Conservation (phyloP, 768 basidiomycete species). For the Zangia roseola region DNA sequence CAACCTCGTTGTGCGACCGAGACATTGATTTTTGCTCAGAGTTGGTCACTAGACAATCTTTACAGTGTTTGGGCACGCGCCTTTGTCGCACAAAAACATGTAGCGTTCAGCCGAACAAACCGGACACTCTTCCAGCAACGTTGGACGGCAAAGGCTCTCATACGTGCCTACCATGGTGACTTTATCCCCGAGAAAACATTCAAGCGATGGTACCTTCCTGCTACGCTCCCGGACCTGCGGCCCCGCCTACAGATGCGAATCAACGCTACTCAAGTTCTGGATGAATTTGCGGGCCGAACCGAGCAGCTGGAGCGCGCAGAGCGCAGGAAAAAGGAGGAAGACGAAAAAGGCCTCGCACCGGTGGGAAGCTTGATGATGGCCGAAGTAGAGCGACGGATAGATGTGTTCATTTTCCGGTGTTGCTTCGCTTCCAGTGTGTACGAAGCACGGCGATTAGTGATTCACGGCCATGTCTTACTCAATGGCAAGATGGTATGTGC, state of each 20-base stretch:
- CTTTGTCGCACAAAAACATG: slow-evolving; percentile 39
- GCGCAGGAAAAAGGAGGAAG: slow-evolving; percentile 52
- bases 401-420: slow-evolving; percentile 85
- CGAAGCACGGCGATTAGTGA: slow-evolving; percentile 81
- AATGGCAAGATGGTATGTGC: slow-evolving; percentile 83
- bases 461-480: slow-evolving; percentile 82
- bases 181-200: slow-evolving; percentile 90
- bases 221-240: slow-evolving; percentile 81
- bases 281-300: slow-evolving; percentile 59
- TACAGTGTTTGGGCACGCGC: slow-evolving; percentile 89
- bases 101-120: slow-evolving; percentile 55
- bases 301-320: slow-evolving; percentile 38
- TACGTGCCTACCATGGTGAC: slow-evolving; percentile 95
- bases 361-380: slow-evolving; percentile 94
- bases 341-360: slow-evolving; percentile 71
- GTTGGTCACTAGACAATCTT: slow-evolving; percentile 86
- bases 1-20: neutral
- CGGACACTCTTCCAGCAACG: slow-evolving; percentile 86
- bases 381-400: slow-evolving; percentile 92
- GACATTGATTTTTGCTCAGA: slow-evolving; percentile 44
- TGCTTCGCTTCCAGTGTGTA: slow-evolving; percentile 90
- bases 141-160: slow-evolving; percentile 82
- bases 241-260: slow-evolving; percentile 41
- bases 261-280: slow-evolving; percentile 44
- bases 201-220: slow-evolving; percentile 93